phyloP scores from a whole-genome alignment of 2,329 filamentous ascomycete genomes.

The Trichoderma koningiopsis region DNA sequence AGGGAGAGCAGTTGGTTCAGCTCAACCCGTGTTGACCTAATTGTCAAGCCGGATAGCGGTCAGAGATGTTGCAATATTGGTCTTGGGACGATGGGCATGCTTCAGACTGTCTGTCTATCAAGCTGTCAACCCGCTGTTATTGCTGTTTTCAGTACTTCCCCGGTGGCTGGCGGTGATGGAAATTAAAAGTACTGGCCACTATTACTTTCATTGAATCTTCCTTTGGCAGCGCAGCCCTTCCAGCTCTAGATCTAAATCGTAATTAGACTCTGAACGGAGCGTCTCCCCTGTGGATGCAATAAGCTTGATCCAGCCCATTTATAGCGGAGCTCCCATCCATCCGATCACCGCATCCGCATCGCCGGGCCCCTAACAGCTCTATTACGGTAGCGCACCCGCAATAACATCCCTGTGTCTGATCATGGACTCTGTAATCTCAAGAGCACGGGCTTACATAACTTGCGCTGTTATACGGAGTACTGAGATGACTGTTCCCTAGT shows the following conservation, averaged over 20 bases:
- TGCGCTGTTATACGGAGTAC: not conserved
- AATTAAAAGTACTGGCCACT: not conserved
- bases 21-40: not conserved
- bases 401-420: not conserved
- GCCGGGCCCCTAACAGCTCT: not conserved
- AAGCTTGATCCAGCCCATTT: not conserved
- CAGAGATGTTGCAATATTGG: not conserved
- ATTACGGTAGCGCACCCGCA: not conserved
- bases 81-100: not conserved
- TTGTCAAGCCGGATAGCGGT: not conserved
- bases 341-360: conserved; percentile 3
- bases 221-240: not conserved
- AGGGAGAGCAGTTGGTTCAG: not conserved
- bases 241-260: not conserved
- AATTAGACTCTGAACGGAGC: not conserved
- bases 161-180: not conserved
- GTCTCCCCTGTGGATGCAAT: not conserved
- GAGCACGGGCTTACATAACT: conserved; percentile 15
- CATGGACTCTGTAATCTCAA: not conserved
- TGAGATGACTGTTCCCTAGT: not conserved
- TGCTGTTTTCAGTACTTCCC: not conserved
- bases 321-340: conserved; percentile 8
- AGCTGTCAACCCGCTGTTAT: not conserved
- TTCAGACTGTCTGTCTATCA: not conserved
- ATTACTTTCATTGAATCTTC: not conserved